Evolutionary conservation across 352 stramenopile species (phyloP), one percentile per base, ranked within the genome.

Genomic region (Salisapilia sapeloensis): DNA sequence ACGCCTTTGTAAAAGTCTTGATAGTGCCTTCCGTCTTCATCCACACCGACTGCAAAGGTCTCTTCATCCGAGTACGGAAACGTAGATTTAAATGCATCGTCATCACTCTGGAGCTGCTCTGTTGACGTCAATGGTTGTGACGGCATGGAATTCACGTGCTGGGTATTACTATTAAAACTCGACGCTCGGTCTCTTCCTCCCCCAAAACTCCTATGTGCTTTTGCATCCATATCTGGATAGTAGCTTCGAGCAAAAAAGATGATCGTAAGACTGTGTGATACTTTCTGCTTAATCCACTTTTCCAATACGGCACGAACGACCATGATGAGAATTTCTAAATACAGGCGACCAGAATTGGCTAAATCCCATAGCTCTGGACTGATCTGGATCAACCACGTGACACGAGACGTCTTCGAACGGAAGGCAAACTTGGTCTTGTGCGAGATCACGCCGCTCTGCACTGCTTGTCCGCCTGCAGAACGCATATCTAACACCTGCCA

Each of bases 331-430:
- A 92, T 89, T 46, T 95, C 83, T 24, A 92, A 54, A 44, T 96
- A 96, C 22, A 95, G 42, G 35, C 79, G 59, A 16, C 74, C 77
- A 24, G 76, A 82, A 50, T 92, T 82, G 40, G 76, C 72, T 47
- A 92, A 87, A 33, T 96, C 85, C 76, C 83, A 96, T 77, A 96
- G 93, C 52, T 96, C 87, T 1, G 78, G 70, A 19, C 70, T 91
- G 44, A 99, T 78, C 53, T 99, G 92, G 24, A 98, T 86, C 18
- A 98, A 65, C 93, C 93, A 98, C 56, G 98, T 94, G 35, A 99
- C 87, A 8, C 94, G 67, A 28, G 93, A 93, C 17, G 86, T 97
- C 15, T 90, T 81, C 44, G 89, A 89, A 12, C 67, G 78, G 35
- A 92, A 98, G 1, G 92, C 96, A 39, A 99, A 95, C 47, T 97